Evolutionary conservation across 106 monocot species (phyloP).

Genomic region (Cymbidium sinense): DNA sequence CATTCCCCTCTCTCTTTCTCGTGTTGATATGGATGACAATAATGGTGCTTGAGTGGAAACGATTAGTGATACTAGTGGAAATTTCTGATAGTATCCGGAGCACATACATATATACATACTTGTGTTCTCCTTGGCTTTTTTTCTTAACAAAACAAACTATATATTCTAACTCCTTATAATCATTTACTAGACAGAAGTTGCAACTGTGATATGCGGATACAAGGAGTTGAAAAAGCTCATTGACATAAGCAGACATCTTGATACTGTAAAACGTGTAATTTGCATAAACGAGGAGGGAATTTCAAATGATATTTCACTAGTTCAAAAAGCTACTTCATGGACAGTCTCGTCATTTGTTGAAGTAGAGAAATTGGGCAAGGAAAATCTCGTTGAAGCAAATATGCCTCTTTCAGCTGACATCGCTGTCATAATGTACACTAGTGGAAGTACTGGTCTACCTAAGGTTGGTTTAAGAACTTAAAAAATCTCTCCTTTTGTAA

Average conservation of each 20-base stretch:
- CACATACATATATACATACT: neutral
- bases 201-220: conserved; percentile 87
- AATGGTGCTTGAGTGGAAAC: neutral
- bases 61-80: no score
- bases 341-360: conserved; percentile 49
- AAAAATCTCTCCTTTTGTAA: neutral
- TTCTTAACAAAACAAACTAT: neutral
- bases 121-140: neutral
- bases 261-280: conserved; percentile 80
- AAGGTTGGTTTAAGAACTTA: conserved; percentile 53
- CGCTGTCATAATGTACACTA: conserved; percentile 99
- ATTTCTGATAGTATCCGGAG: neutral
- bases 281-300: conserved; percentile 67
- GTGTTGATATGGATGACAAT: neutral
- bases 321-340: conserved; percentile 57
- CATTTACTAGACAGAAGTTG: conserved; percentile 65
- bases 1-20: no score
- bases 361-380: conserved; percentile 66
- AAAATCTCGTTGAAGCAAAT: conserved; percentile 56
- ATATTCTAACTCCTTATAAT: neutral
- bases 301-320: conserved; percentile 49
- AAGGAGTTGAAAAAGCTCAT: conserved; percentile 87
- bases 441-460: conserved; percentile 96
- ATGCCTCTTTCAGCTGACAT: conserved; percentile 70
- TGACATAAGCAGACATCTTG: conserved; percentile 76